Evolutionary conservation across 768 basidiomycete genomes (phyloP), one percentile per base, ranked within the genome.

Genomic region (Auriscalpium orientale): DNA sequence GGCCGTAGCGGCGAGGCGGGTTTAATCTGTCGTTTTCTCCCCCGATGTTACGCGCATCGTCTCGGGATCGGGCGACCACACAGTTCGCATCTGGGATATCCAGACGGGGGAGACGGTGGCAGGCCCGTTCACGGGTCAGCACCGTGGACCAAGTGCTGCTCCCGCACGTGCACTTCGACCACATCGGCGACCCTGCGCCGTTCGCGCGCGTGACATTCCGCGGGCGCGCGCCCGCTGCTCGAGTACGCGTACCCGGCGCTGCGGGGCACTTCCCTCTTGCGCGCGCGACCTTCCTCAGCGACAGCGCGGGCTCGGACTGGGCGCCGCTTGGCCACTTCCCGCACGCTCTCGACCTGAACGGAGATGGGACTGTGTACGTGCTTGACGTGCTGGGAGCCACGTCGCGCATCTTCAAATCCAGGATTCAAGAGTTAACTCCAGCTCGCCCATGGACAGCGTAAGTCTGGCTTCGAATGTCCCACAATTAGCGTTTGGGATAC

Each of bases 381-480:
- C 34, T 64, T 51, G 63, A 64, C 50, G 58, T 61, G 3, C 54
- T 58, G 18, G 63, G 63, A 15, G n/a, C n/a, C n/a, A n/a, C n/a
- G n/a, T n/a, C n/a, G n/a, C n/a, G n/a, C n/a, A n/a, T n/a, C n/a
- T n/a, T n/a, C n/a, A n/a, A n/a, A n/a, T n/a, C n/a, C n/a, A n/a
- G n/a, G n/a, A n/a, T n/a, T n/a, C n/a, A n/a, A n/a, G n/a, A n/a
- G n/a, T n/a, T n/a, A n/a, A n/a, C n/a, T n/a, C n/a, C n/a, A n/a
- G n/a, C n/a, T n/a, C n/a, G n/a, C n/a, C n/a, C n/a, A n/a, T n/a
- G n/a, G n/a, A n/a, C n/a, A n/a, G n/a, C n/a, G n/a, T n/a, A n/a
- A n/a, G n/a, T n/a, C n/a, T n/a, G n/a, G n/a, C n/a, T n/a, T n/a
- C n/a, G n/a, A n/a, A n/a, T n/a, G n/a, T n/a, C n/a, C n/a, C n/a